Base-by-base conservation (phyloP, 2,329 filamentous ascomycete species). In the Oidium heveae region DNA sequence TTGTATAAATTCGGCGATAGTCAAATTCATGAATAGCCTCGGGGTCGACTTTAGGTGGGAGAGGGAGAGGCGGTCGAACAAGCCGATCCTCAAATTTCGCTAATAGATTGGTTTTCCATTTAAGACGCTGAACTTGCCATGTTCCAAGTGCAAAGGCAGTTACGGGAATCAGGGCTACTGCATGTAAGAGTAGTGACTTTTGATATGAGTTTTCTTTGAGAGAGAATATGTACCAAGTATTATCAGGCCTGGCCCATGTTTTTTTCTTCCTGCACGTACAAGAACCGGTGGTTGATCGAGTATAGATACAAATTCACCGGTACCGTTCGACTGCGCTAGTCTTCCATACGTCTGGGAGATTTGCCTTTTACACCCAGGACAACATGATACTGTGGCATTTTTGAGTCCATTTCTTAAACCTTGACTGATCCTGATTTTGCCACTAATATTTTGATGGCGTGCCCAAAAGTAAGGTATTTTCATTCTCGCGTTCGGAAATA, bases 51-150 rank as follows among this genome's bases (percentile, higher is more conserved):
- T 77, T 75, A 1, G 86, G 81, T 4, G 91, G 91, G 0, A 98
- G 72, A 0, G 89, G 89, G 0, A 98, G 72, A 0, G 91, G 91
- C 18, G 82, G 76, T 55, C 84, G 84, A 43, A 94, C 76, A 37
- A 98, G 75, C 5, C 89, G 84, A 71, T 98, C 88, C 69, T 96
- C 91, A 67, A 85, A 86, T 61, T 82, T 86, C 57, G 89, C 86
- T 57, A 98, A 80, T 13, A 98, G 74, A 49, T 94, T 84, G 4
- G 86, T 87, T 67, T 98, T 98, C 88, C 89, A 94, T 56, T 81
- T 79, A 1, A 98, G 76, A 12, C 91, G 83, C 66, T 94, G 79
- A 54, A 98, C 84, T 67, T 98, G 91, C 91, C 91, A 98, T 59
- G 86, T 86, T 33, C 91, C 91, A 16, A 98, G 79, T 55, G 74